phyloP scores from a whole-genome alignment of 1,284 basidiomycete genomes.

The Bondarzewia mesenterica region DNA sequence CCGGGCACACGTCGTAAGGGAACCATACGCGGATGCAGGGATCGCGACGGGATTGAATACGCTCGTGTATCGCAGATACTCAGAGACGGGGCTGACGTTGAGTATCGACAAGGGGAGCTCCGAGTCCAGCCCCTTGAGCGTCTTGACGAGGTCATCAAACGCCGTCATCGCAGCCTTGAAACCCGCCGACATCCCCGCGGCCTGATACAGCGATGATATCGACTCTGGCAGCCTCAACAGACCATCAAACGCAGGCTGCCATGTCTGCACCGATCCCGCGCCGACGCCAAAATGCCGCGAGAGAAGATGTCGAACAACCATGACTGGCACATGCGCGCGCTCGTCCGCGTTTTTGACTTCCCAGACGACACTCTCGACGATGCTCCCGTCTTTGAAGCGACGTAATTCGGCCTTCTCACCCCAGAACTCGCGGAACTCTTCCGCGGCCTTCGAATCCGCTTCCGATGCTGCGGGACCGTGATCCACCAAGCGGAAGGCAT shows the following conservation, averaged over 20 bases:
- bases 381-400: constrained; percentile 95
- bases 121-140: constrained; percentile 74
- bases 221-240: constrained; percentile 60
- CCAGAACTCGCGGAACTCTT: constrained; percentile 83
- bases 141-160: constrained; percentile 75
- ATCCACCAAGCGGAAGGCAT: constrained; percentile 81
- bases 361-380: constrained; percentile 94
- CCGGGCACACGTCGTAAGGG: constrained; percentile 48
- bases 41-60: constrained; percentile 68
- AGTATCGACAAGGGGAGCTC: constrained; percentile 77
- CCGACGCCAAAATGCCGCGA: constrained; percentile 65
- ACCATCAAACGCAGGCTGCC: constrained; percentile 59
- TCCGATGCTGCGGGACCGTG: constrained; percentile 78
- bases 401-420: constrained; percentile 88
- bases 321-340: constrained; percentile 68
- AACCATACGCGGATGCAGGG: constrained; percentile 32
- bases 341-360: constrained; percentile 68
- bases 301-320: constrained; percentile 73
- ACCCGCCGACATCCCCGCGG: constrained; percentile 42
- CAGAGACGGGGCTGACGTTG: constrained; percentile 68
- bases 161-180: constrained; percentile 76
- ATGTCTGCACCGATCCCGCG: constrained; percentile 40
- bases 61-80: constrained; percentile 77
- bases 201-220: constrained; percentile 41
- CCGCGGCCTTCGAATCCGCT: constrained; percentile 38